Conservation (phyloP, 2,329 filamentous ascomycete species). For the Fusarium sterilihyphosum region DNA sequence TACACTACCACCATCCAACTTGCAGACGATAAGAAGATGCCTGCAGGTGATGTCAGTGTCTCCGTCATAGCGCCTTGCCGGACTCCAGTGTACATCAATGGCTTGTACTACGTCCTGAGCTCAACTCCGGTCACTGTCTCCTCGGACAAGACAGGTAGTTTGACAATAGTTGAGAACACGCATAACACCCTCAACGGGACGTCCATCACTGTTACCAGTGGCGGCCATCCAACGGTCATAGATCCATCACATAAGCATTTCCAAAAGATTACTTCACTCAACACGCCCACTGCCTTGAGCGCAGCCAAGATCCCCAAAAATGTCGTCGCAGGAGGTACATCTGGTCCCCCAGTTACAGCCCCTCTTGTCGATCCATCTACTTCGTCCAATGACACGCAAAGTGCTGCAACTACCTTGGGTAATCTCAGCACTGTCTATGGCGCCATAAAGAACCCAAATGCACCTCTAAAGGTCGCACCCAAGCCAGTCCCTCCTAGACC, state of each 20-base stretch:
- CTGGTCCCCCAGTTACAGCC: not conserved
- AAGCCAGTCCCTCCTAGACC: not conserved
- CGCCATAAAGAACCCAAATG: not conserved
- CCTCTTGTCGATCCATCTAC: not conserved
- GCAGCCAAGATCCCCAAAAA: not conserved
- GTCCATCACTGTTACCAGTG: not conserved
- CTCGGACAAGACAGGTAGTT: not conserved
- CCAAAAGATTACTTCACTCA: rapidly evolving
- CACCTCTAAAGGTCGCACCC: not conserved
- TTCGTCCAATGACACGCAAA: not conserved
- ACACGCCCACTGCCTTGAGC: not conserved
- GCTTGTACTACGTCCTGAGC: not conserved
- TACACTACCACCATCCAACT: not conserved
- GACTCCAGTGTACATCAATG: not conserved
- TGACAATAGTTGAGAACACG: not conserved
- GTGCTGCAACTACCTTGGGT: not conserved
- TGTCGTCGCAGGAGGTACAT: not conserved
- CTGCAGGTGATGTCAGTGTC: rapidly evolving
- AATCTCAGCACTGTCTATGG: not conserved
- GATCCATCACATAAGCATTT: not conserved
- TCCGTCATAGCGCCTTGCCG: not conserved
- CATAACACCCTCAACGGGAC: not conserved
- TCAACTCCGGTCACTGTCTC: not conserved
- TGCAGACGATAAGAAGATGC: not conserved
- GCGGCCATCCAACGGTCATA: not conserved